Percentiles rank a stretch among this genome's conserved stretches.
These are phyloP conservation scores for Helicostylum pulchrum DNA, from an alignment of 192 early-diverging fungal species.

Conservation along the genomic window DNA sequence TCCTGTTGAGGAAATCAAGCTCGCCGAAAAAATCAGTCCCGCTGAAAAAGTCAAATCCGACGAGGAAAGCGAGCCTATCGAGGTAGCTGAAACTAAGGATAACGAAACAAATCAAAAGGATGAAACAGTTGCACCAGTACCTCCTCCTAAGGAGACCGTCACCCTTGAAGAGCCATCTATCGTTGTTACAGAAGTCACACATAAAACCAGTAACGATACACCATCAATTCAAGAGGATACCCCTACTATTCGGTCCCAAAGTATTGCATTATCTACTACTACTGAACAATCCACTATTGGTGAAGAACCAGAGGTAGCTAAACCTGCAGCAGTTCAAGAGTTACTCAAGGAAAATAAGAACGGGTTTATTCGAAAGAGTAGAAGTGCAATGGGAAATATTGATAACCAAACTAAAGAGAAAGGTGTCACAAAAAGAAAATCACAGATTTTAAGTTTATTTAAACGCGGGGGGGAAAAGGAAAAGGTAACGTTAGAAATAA, in stretches of 20 bases:
- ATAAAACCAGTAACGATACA: neutral
- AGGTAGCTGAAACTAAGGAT: neutral
- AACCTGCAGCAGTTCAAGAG: neutral
- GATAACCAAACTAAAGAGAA: neutral
- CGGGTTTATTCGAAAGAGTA: conserved; percentile 1
- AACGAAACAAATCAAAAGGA: neutral
- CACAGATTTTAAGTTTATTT: conserved; percentile 22
- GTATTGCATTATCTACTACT: neutral
- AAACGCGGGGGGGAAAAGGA: conserved; percentile 15
- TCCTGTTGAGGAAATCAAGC: no score
- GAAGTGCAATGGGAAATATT: neutral
- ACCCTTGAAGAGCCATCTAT: neutral
- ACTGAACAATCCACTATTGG: neutral
- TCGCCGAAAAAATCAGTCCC: no score
- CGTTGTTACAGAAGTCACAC: no score
- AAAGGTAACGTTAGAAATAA: conserved; percentile 4
- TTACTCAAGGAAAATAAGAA: neutral
- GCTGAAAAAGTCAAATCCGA: no score
- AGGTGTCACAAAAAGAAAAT: conserved; percentile 13
- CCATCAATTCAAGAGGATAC: neutral
- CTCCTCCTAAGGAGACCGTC: neutral
- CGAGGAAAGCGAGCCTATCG: no score
- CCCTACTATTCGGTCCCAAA: neutral
- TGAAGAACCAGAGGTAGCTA: neutral
- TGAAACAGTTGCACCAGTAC: neutral